Percentiles rank a stretch among this genome's conserved stretches.
phyloP scores from a whole-genome alignment of 192 early-diverging fungal genomes.

The Coemansia sp. region DNA sequence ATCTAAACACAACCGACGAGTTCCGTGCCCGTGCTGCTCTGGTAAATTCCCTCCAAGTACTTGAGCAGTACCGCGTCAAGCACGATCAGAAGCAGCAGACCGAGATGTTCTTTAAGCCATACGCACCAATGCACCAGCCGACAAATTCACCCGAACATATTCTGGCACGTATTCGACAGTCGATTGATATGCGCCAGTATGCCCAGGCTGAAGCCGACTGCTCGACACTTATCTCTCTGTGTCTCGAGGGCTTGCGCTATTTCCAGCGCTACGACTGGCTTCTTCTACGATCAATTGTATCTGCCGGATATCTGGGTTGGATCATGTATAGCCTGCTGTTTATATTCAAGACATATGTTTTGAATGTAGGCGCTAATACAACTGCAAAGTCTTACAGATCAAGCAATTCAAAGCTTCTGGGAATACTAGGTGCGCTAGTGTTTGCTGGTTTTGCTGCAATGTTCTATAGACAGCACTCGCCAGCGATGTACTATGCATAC shows the following conservation, averaged over 20 bases:
- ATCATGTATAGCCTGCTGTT: slow-evolving; percentile 79
- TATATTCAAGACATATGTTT: slow-evolving; percentile 68
- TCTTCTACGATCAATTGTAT: slow-evolving; percentile 80
- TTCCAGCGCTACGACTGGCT: slow-evolving; percentile 98
- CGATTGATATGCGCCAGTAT: slow-evolving; percentile 63
- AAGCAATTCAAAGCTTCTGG: slow-evolving; percentile 26
- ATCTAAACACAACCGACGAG: slow-evolving; percentile 66
- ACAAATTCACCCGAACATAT: slow-evolving; percentile 53
- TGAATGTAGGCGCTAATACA: slow-evolving; percentile 4
- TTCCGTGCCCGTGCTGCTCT: slow-evolving; percentile 76
- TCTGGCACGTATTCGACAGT: slow-evolving; percentile 56
- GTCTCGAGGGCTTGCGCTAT: slow-evolving; percentile 85
- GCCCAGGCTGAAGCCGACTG: slow-evolving; percentile 69
- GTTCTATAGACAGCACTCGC: slow-evolving; percentile 74
- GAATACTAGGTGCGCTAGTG: slow-evolving; percentile 31
- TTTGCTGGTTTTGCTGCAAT: slow-evolving; percentile 55
- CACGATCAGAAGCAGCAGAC: slow-evolving; percentile 72
- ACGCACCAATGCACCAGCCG: slow-evolving; percentile 59
- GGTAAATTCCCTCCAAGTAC: slow-evolving; percentile 80
- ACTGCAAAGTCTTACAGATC: slow-evolving; percentile 6
- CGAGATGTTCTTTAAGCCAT: slow-evolving; percentile 80
- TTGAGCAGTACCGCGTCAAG: slow-evolving; percentile 86
- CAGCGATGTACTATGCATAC: slow-evolving; percentile 85
- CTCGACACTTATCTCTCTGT: slow-evolving; percentile 58
- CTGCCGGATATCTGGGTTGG: slow-evolving; percentile 88